Conservation (phyloP, 176 grass and related monocot genomes). For the Tuctoria greenei region DNA sequence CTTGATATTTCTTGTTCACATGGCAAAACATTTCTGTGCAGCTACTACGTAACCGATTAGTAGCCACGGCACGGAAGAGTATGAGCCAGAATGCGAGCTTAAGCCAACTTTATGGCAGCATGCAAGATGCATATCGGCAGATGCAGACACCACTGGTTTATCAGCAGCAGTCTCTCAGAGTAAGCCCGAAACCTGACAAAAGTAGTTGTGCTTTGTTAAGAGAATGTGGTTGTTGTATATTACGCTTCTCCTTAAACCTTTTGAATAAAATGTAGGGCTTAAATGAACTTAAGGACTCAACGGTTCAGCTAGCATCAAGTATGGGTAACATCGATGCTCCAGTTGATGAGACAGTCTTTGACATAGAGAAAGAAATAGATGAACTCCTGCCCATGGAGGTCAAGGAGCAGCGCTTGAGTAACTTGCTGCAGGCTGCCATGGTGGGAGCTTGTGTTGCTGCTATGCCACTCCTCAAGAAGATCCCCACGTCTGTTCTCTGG, state of each 20-base stretch:
- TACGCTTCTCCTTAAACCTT: neutral
- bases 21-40: conserved; percentile 42
- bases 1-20: conserved; percentile 13
- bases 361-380: conserved; percentile 95
- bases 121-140: conserved; percentile 86
- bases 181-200: conserved; percentile 18
- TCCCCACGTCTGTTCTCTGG: conserved; percentile 96
- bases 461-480: conserved; percentile 91
- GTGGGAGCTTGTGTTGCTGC: conserved; percentile 78
- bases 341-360: conserved; percentile 80
- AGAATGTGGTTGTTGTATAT: neutral
- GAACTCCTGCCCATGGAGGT: conserved; percentile 92
- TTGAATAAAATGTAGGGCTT: conserved; percentile 48
- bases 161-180: conserved; percentile 53
- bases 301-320: conserved; percentile 78
- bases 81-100: conserved; percentile 86
- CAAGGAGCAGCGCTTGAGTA: conserved; percentile 92
- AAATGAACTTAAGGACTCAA: conserved; percentile 88
- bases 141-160: conserved; percentile 93
- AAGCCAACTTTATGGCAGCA: conserved; percentile 82
- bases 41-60: conserved; percentile 79
- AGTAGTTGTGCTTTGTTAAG: neutral
- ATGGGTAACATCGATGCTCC: conserved; percentile 90
- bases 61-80: conserved; percentile 64
- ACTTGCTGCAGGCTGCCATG: conserved; percentile 75